phyloP scores from a whole-genome alignment of 2,329 filamentous ascomycete species.

The Fusarium sp. region DNA sequence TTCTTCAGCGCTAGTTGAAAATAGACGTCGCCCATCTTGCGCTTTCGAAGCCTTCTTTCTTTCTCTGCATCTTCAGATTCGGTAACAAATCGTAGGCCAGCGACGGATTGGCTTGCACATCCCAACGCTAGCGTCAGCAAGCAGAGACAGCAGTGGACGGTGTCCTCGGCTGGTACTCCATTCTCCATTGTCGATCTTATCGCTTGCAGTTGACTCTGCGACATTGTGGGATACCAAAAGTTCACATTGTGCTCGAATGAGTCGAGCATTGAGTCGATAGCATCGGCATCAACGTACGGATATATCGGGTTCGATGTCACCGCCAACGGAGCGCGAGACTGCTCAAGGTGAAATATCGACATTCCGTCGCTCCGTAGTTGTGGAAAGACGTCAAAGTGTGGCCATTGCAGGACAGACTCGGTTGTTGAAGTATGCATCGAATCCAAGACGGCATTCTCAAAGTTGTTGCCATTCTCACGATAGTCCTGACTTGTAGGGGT shows the following conservation, averaged over 20 bases:
- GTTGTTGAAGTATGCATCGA: slow-evolving; percentile 64
- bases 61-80: slow-evolving; percentile 42
- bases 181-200: slow-evolving; percentile 49
- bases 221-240: slow-evolving; percentile 66
- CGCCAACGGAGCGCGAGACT: slow-evolving; percentile 52
- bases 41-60: slow-evolving; percentile 47
- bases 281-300: slow-evolving; percentile 56
- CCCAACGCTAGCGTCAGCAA: slow-evolving; percentile 62
- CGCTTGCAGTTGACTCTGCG: slow-evolving; percentile 51
- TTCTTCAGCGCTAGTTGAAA: slow-evolving; percentile 61
- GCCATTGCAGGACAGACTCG: slow-evolving; percentile 64
- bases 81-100: slow-evolving; percentile 40
- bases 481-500: slow-evolving; percentile 38
- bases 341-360: slow-evolving; percentile 62
- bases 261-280: slow-evolving; percentile 56
- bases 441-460: slow-evolving; percentile 62
- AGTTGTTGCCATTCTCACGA: slow-evolving; percentile 40
- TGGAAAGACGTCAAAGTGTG: slow-evolving; percentile 60
- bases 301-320: slow-evolving; percentile 52
- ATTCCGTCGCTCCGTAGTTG: slow-evolving; percentile 56
- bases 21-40: slow-evolving; percentile 56
- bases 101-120: slow-evolving; percentile 56
- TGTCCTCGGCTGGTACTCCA: slow-evolving; percentile 53
- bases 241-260: slow-evolving; percentile 62
- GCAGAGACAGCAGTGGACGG: slow-evolving; percentile 55